A percentile compares a stretch with the other conserved stretches of the same genome.
Conservation (phyloP, 306 rosid species). For the Vigna radiata region DNA sequence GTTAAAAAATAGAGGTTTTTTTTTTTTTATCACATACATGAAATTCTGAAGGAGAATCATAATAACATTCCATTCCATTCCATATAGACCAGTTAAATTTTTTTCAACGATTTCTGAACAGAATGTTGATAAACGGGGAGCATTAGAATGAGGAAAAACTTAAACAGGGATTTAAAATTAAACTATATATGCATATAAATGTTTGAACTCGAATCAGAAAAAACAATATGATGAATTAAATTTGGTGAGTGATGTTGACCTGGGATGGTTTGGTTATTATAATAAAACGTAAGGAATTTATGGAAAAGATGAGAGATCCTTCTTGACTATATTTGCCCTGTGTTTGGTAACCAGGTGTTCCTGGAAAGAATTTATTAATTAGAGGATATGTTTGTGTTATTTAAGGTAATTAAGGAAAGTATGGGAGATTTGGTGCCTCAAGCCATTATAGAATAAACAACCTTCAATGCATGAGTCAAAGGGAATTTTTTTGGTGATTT, state of each 20-base stretch:
- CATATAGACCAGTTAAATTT: not conserved
- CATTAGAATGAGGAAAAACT: not conserved
- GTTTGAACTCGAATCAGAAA: not conserved
- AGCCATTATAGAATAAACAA: not conserved
- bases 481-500: slow-evolving; percentile 27
- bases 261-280: not conserved
- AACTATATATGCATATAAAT: not conserved
- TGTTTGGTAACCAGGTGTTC: not conserved
- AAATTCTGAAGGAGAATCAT: not conserved
- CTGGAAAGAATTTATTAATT: not conserved
- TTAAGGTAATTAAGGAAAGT: slow-evolving; percentile 15
- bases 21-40: not conserved
- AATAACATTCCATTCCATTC: not conserved
- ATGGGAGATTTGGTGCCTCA: not conserved
- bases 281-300: not conserved
- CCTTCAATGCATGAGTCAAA: slow-evolving; percentile 34
- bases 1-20: not conserved
- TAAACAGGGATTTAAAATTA: not conserved
- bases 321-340: not conserved
- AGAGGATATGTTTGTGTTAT: not conserved
- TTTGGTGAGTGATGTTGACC: slow-evolving; percentile 20
- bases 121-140: not conserved
- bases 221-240: not conserved
- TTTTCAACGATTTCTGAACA: not conserved
- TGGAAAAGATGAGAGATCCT: not conserved